These are phyloP conservation scores for Dothideomycetes sp. DNA, from an alignment of 2,329 filamentous ascomycete species.

Conservation along the genomic window DNA sequence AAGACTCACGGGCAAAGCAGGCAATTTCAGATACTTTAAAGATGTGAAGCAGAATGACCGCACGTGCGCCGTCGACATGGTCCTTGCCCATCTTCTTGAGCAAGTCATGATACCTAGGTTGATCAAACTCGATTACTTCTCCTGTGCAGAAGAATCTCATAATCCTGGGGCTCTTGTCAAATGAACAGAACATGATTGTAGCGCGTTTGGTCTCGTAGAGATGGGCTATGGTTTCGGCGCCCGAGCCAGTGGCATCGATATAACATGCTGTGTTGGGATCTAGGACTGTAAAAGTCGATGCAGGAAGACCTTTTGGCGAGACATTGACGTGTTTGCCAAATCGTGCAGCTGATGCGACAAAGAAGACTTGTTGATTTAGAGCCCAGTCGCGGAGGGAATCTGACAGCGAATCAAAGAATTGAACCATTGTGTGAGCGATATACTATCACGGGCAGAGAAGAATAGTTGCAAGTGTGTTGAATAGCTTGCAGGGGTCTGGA, in stretches of 20 bases:
- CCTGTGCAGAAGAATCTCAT: conserved; percentile 53
- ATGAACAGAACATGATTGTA: conserved; percentile 64
- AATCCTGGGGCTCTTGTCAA: conserved; percentile 49
- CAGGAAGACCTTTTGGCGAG: conserved; percentile 60
- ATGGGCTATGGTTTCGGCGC: conserved; percentile 65
- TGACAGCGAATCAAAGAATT: conserved; percentile 46
- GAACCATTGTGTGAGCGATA: conserved; percentile 50
- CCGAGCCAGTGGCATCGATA: conserved; percentile 63
- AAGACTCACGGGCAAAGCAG: conserved; percentile 2
- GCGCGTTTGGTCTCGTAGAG: conserved; percentile 66
- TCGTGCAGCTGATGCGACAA: conserved; percentile 60
- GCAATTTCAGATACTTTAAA: conserved; percentile 36
- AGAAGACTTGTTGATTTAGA: conserved; percentile 60
- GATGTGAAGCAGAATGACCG: conserved; percentile 50
- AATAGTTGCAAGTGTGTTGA: no score
- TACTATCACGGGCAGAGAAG: no score
- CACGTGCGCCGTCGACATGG: conserved; percentile 40
- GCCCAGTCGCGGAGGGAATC: conserved; percentile 52
- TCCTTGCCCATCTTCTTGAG: conserved; percentile 23
- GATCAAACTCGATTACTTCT: conserved; percentile 48
- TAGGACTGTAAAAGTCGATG: conserved; percentile 52
- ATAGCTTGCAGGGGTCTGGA: no score
- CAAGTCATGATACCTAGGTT: conserved; percentile 35
- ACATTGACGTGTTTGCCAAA: conserved; percentile 62
- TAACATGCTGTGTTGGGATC: conserved; percentile 52